A percentile compares a stretch with the other conserved stretches of the same genome.
These are phyloP conservation scores for Penicillium brasilianum DNA, from an alignment of 2,329 filamentous ascomycete species.

Conservation along the genomic window DNA sequence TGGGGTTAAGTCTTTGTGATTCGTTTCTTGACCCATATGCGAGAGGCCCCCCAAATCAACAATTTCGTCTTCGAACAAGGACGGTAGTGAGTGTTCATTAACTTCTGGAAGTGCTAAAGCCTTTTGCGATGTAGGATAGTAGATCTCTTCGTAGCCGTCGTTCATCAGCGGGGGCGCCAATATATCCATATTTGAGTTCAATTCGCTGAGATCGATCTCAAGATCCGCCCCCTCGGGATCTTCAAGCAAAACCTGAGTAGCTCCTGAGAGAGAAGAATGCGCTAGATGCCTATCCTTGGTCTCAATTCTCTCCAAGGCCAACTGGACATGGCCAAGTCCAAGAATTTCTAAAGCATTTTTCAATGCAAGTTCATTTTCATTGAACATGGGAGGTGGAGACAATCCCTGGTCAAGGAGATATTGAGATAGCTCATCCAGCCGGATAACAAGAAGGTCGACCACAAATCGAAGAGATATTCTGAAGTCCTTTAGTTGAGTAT, in stretches of 20 bases:
- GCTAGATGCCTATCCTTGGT: slow-evolving; percentile 3
- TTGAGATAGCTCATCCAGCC: slow-evolving; percentile 10
- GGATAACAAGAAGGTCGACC: slow-evolving; percentile 13
- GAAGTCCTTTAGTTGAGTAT: background rate
- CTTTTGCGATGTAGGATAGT: background rate
- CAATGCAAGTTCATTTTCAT: slow-evolving; percentile 12
- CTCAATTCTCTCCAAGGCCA: background rate
- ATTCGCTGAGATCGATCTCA: background rate
- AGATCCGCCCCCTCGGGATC: background rate
- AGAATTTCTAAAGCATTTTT: slow-evolving; percentile 12
- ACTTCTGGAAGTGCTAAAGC: background rate
- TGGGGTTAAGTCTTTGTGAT: background rate
- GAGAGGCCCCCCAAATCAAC: background rate
- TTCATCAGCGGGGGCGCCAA: background rate
- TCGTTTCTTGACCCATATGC: background rate
- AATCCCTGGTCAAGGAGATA: slow-evolving; percentile 11
- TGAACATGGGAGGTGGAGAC: slow-evolving; percentile 5
- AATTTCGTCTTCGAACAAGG: background rate
- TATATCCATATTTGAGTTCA: slow-evolving; percentile 5
- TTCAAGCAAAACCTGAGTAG: background rate
- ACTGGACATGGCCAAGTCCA: slow-evolving; percentile 10
- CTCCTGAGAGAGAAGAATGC: background rate
- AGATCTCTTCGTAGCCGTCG: background rate
- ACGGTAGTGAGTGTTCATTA: background rate
- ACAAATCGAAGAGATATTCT: slow-evolving; percentile 14